Base-by-base conservation (phyloP, 2,329 filamentous ascomycete genomes). In the Sporothrix pallida region DNA sequence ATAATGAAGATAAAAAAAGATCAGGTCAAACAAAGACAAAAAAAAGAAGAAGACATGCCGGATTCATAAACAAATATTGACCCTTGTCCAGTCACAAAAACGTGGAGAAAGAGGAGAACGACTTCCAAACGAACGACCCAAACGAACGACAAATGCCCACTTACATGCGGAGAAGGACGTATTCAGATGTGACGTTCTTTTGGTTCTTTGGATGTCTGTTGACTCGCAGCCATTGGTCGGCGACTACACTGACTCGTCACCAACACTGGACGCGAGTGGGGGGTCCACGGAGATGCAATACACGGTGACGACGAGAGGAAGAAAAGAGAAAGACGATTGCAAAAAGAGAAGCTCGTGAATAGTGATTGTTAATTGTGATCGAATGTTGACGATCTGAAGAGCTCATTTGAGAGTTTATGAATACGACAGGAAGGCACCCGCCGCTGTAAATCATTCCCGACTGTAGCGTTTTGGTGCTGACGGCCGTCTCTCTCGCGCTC, bases 201-300 rank as follows among this genome's bases (percentile, higher is more conserved):
- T 20, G 15, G 7, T 3, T 37, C 31, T n/a, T 6, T 17, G 20
- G 15, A 10, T n/a, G 17, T 10, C 6, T 65, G 60, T 65, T 65
- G 37, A 65, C 60, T 65, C 60, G 60, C 37, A 26, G 37, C 7
- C 5, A 10, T 2, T 6, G n/a, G 10, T 44, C n/a, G 37, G 37
- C 37, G 42, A 46, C 37, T 10, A 46, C 37, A 42, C 42, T 65
- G 60, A 65, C 60, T 65, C 42, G 60, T 63, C 60, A 10, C 17
- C 4, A 48, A 17, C 46, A 48, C 7, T 7, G 3, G 31, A 5
- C 10, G 15, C 7, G 17, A 20, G 52, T 54, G n/a, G 52, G 52
- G 52, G 9, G 1, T 9, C 52, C n/a, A 54, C 52, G 52, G 52
- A 54, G 17, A 20, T 20, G n/a, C 10, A 37, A 54, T 20, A 52